Evolutionary conservation across 805 yeast species (phyloP), one percentile per base, ranked within the genome.

Genomic region (Saccharomycopsis sp.): DNA sequence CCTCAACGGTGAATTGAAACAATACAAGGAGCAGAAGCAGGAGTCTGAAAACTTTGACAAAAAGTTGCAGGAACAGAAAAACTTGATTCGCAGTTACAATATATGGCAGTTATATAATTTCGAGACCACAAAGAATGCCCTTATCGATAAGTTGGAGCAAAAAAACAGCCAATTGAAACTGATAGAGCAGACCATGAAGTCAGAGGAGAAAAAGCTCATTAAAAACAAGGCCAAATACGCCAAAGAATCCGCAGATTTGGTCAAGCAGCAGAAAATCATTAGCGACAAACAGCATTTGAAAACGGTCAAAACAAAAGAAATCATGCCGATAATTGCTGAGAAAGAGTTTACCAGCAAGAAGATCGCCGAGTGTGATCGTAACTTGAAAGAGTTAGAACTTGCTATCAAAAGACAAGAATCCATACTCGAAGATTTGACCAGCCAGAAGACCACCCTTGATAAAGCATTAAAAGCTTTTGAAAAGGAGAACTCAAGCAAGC

Each of bases 1-100:
- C 44, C 75, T 84, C 50, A 85, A 81, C 63, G 80, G 84, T 41
- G 98, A 89, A 67, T 77, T 88, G 53, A 86, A 80, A 67, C 91
- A 85, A 64, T 89, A 89, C 65, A 83, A 82, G 63, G 89, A 82
- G 60, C 96, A 90, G 67, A 77, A 85, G 64, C 74, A 74, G 3
- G 94, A 90, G 67, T 86, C 87, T 52, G 87, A 83, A 58, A 73
- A 78, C 57, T 90, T 82, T 68, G 85, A 84, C 62, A 68, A 72
- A 37, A 83, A 81, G 65, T 66, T 82, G 3, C 69, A 68, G 1
- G 82, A 82, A 62, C 80, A 79, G 63, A 70, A 73, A 9, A 70
- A 76, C 8, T 64, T 80, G 21, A 75, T 80, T n/a, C 73, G 76
- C 50, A 67, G 73, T 9, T 79, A 78, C 24, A 79, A 84, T 50